Evolutionary conservation across 2,329 filamentous ascomycete species (phyloP).

Genomic region (Eutypa lata): DNA sequence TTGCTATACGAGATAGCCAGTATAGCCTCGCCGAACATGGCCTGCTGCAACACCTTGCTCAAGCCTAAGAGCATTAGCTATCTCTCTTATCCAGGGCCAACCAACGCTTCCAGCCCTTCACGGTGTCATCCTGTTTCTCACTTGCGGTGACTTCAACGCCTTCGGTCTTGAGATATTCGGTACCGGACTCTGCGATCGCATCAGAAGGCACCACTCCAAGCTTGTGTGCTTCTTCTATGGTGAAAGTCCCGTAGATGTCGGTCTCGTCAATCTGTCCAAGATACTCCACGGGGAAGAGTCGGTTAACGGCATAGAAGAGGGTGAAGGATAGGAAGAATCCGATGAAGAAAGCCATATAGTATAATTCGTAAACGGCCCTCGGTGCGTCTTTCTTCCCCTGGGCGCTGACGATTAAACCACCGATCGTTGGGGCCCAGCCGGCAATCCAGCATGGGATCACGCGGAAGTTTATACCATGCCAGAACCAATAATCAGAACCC

Average conservation of each 20-base stretch:
- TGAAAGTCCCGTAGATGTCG: conserved; percentile 8
- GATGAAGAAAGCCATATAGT: conserved; percentile 13
- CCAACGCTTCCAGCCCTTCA: neutral
- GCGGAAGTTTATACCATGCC: conserved; percentile 37
- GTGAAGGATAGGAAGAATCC: conserved; percentile 10
- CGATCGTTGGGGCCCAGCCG: conserved; percentile 40
- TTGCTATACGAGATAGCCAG: too few species aligned
- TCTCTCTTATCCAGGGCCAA: neutral
- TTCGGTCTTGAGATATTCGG: neutral
- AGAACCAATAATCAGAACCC: conserved; percentile 37
- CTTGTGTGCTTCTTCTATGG: conserved; percentile 4
- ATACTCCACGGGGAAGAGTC: conserved; percentile 1
- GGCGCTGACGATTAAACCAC: conserved; percentile 34
- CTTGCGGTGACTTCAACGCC: neutral
- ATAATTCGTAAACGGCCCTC: conserved; percentile 7
- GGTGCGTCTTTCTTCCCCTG: conserved; percentile 19
- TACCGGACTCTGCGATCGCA: neutral
- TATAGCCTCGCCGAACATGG: too few species aligned
- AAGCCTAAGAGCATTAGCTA: too few species aligned
- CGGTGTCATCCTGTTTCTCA: neutral
- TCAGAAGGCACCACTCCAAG: conserved; percentile 10
- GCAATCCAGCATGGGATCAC: conserved; percentile 37
- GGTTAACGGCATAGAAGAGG: conserved; percentile 7
- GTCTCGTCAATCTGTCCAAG: conserved; percentile 7
- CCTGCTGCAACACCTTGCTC: too few species aligned